Percentiles rank a stretch among this genome's conserved stretches.
Conservation (phyloP, 2,329 filamentous ascomycete genomes). For the Cladosporium cucumerinum region DNA sequence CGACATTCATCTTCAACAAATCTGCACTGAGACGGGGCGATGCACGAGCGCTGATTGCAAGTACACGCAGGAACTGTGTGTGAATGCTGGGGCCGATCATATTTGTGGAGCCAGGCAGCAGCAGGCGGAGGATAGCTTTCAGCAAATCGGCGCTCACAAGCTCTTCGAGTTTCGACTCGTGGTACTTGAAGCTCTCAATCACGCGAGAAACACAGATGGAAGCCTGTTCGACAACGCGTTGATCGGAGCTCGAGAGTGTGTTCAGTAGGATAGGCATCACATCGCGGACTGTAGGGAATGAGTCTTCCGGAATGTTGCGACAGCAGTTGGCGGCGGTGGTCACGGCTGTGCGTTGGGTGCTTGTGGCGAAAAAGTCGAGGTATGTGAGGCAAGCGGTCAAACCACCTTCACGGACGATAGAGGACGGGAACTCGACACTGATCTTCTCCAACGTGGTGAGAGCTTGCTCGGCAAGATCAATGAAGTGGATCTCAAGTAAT, state of each 20-base stretch:
- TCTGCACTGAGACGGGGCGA: slow-evolving; percentile 85
- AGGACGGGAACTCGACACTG: slow-evolving; percentile 89
- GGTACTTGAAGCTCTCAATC: slow-evolving; percentile 93
- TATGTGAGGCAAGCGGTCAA: slow-evolving; percentile 94
- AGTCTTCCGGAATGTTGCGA: slow-evolving; percentile 91
- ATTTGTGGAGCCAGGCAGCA: slow-evolving; percentile 92
- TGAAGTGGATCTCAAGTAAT: slow-evolving; percentile 91
- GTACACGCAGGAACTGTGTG: slow-evolving; percentile 88
- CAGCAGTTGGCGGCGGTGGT: slow-evolving; percentile 98
- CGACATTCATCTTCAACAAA: slow-evolving; percentile 91
- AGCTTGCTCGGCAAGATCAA: slow-evolving; percentile 95
- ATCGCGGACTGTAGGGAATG: slow-evolving; percentile 84
- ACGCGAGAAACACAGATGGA: slow-evolving; percentile 94
- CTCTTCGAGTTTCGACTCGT: slow-evolving; percentile 83
- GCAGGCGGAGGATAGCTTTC: slow-evolving; percentile 76
- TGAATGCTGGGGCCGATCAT: slow-evolving; percentile 91
- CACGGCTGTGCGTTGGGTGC: slow-evolving; percentile 92
- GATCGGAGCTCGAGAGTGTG: slow-evolving; percentile 87
- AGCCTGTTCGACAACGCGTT: slow-evolving; percentile 94
- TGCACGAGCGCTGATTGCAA: slow-evolving; percentile 84
- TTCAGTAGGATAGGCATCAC: slow-evolving; percentile 95
- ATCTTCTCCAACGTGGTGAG: slow-evolving; percentile 97
- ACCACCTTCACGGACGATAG: slow-evolving; percentile 93
- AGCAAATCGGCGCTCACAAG: slow-evolving; percentile 86
- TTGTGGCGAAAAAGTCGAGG: slow-evolving; percentile 95